Percentiles rank a stretch among this genome's conserved stretches.
phyloP scores from a whole-genome alignment of 371 early-diverging fungal genomes.

The Circinella minor region DNA sequence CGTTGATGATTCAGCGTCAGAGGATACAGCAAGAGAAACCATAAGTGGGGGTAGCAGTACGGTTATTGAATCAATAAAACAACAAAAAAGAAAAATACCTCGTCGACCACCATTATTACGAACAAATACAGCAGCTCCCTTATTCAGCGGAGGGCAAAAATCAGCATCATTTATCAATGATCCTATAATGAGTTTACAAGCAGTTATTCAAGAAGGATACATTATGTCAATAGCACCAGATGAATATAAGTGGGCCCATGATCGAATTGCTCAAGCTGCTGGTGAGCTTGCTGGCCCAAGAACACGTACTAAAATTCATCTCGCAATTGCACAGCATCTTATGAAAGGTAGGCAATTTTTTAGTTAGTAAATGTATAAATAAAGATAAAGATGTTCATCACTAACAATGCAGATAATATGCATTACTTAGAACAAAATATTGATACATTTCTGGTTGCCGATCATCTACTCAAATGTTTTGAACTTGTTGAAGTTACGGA shows the following conservation, averaged over 20 bases:
- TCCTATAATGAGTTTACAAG: slow-evolving; percentile 49
- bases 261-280: slow-evolving; percentile 52
- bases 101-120: background rate
- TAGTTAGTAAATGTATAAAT: no score
- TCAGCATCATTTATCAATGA: slow-evolving; percentile 2
- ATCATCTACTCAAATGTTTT: slow-evolving; percentile 47
- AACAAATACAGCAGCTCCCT: background rate
- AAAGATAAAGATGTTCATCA: no score
- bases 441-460: slow-evolving; percentile 39
- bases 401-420: no score
- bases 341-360: slow-evolving; percentile 10
- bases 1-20: background rate
- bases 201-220: slow-evolving; percentile 50
- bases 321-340: slow-evolving; percentile 39
- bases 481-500: slow-evolving; percentile 22
- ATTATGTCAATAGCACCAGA: slow-evolving; percentile 46
- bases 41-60: background rate
- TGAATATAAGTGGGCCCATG: slow-evolving; percentile 52
- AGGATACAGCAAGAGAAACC: background rate
- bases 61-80: background rate
- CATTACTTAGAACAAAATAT: slow-evolving; percentile 15
- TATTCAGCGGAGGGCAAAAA: background rate
- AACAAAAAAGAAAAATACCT: background rate
- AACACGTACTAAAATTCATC: slow-evolving; percentile 39
- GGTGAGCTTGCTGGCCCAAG: slow-evolving; percentile 42